Evolutionary conservation across 1,284 basidiomycete species (phyloP).

Genomic region (Tetrapyrgos nigripes): DNA sequence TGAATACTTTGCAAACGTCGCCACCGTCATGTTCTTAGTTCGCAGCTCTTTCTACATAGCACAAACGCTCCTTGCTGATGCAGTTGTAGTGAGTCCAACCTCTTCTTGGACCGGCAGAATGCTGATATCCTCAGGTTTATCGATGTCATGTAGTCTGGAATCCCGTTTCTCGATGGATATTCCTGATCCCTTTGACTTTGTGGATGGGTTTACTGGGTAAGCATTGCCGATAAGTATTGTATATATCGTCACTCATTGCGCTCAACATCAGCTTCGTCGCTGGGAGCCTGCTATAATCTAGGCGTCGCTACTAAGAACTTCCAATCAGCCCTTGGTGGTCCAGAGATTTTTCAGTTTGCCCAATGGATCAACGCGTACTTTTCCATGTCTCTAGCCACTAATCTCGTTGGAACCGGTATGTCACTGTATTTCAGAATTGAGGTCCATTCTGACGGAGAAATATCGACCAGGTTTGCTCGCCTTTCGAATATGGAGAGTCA

Average conservation of each 20-base stretch:
- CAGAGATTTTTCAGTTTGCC: background rate
- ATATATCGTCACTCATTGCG: background rate
- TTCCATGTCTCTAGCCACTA: background rate
- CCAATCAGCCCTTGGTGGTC: background rate
- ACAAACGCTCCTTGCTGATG: slow-evolving; percentile 6
- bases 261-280: background rate
- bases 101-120: background rate
- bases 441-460: background rate
- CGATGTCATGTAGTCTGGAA: slow-evolving; percentile 5
- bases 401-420: slow-evolving; percentile 6
- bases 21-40: background rate
- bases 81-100: slow-evolving; percentile 3
- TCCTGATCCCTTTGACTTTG: background rate
- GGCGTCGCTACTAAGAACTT: background rate
- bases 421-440: background rate
- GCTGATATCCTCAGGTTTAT: background rate
- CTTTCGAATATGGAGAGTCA: slow-evolving; percentile 5
- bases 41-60: slow-evolving; percentile 4
- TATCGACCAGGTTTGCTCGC: background rate
- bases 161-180: background rate
- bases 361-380: slow-evolving; percentile 8
- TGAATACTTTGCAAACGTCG: background rate
- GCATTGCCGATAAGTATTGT: background rate
- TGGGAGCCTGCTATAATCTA: background rate
- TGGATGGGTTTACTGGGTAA: slow-evolving; percentile 7